Conservation (phyloP, 2,329 filamentous ascomycete genomes). For the Rutstroemia sp. region DNA sequence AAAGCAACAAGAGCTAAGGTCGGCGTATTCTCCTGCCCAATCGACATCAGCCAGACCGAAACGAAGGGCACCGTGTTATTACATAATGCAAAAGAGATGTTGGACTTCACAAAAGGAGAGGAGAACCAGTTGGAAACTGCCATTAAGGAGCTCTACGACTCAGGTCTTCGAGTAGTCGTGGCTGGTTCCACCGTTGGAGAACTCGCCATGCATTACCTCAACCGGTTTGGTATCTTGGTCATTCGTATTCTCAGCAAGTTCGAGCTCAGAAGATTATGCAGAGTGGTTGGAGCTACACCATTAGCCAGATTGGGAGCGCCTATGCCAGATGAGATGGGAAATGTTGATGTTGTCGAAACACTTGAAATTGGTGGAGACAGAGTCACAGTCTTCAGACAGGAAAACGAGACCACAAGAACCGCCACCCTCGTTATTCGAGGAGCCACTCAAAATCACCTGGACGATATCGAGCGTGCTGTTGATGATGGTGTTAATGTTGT, state of each 20-base stretch:
- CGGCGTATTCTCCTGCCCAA: constrained; percentile 90
- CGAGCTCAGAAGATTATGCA: constrained; percentile 87
- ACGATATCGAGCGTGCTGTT: constrained; percentile 93
- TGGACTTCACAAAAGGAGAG: constrained; percentile 96
- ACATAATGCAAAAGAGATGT: constrained; percentile 97
- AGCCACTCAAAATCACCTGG: constrained; percentile 95
- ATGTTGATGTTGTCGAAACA: constrained; percentile 90
- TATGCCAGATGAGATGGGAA: constrained; percentile 99
- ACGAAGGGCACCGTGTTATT: constrained; percentile 97
- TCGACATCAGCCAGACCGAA: constrained; percentile 94
- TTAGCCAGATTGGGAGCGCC: constrained; percentile 90
- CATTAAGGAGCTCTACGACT: constrained; percentile 95
- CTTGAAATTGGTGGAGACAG: constrained; percentile 96
- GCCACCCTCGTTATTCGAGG: constrained; percentile 91
- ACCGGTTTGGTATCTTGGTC: constrained; percentile 90
- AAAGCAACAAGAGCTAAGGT: constrained; percentile 92
- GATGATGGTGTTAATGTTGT: constrained; percentile 98
- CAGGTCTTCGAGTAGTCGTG: constrained; percentile 83
- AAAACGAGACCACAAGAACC: constrained; percentile 84
- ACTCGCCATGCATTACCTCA: constrained; percentile 93
- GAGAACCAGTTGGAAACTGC: constrained; percentile 82
- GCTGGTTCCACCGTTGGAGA: constrained; percentile 93
- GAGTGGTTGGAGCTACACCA: constrained; percentile 94
- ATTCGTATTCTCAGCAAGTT: constrained; percentile 99
- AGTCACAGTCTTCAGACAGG: constrained; percentile 97